These are phyloP conservation scores for Tolypocladium nubicola DNA, from an alignment of 2,329 filamentous ascomycete species.

Conservation along the genomic window DNA sequence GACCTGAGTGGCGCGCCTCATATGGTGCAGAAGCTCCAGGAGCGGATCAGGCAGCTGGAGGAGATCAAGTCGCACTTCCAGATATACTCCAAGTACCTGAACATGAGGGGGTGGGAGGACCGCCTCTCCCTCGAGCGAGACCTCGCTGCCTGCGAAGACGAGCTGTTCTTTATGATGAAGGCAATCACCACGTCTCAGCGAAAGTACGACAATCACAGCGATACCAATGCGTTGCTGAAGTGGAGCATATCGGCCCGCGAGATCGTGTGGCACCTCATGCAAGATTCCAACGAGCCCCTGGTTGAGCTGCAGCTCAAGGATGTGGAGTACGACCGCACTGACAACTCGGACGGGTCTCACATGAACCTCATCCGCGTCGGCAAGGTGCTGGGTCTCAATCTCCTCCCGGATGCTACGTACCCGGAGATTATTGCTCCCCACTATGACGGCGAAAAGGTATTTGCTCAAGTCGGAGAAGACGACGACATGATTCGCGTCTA, in stretches of 20 bases:
- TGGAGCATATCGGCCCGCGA: conserved; percentile 94
- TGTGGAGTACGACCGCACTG: conserved; percentile 86
- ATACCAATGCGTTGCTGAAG: conserved; percentile 70
- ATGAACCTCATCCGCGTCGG: conserved; percentile 85
- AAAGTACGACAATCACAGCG: conserved; percentile 61
- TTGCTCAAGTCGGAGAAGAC: conserved; percentile 31
- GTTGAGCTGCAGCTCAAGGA: conserved; percentile 89
- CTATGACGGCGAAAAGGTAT: conserved; percentile 51
- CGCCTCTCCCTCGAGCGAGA: conserved; percentile 82
- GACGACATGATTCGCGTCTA: conserved; percentile 86
- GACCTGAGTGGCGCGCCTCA: conserved; percentile 88
- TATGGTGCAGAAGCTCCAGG: conserved; percentile 84
- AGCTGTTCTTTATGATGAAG: conserved; percentile 99
- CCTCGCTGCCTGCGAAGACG: conserved; percentile 81
- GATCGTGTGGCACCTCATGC: conserved; percentile 94
- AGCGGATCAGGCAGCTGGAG: conserved; percentile 84
- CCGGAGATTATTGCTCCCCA: conserved; percentile 94
- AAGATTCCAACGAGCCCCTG: conserved; percentile 74
- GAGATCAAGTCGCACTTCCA: conserved; percentile 97
- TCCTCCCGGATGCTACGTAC: conserved; percentile 83
- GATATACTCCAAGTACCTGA: conserved; percentile 76
- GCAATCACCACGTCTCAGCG: conserved; percentile 94
- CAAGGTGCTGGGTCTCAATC: conserved; percentile 78
- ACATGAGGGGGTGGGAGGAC: conserved; percentile 86
- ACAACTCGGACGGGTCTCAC: conserved; percentile 95